Evolutionary conservation across 495 filamentous ascomycete genomes (phyloP), one percentile per base, ranked within the genome.

Genomic region (Penicillium coprophilum): DNA sequence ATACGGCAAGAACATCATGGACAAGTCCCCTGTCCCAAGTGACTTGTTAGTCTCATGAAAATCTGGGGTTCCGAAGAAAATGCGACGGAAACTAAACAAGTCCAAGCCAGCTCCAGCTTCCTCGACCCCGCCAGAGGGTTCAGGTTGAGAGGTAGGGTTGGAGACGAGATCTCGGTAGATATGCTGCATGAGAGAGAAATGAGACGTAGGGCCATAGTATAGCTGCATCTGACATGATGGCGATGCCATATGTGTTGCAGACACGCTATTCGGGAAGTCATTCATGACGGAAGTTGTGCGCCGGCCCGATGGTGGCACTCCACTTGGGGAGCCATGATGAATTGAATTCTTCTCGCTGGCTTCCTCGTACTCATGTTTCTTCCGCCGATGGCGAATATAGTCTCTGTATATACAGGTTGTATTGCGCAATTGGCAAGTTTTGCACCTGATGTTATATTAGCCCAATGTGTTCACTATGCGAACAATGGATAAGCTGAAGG

Each of bases 151-250:
- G 1, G 62, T 55, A n/a, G 64, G 65, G 34, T 70, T 59, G 8
- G 68, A 61, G 19, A 73, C 58, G 11, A 78, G 58, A 39, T 72
- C 73, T 8, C 72, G 62, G 48, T 79, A 76, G 31, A 78, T 65
- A 36, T 77, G 68, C 41, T 77, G 73, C 68, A 78, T 75, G 0
- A 79, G 69, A 2, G 75, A 62, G 52, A 79, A 79, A 51, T 77
- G 72, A 5, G 76, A 78, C 0, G 74, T 72, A 0, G 75, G 71
- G 0, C 76, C 76, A 68, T 79, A 79, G 56, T 77, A 79, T 3
- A 79, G 59, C 47, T 77, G 75, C 34, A 78, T 68, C 50, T 69
- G 66, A 53, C 72, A 77, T 23, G 73, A 78, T 3, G 75, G 68
- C 2, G 73, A 75, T n/a, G 71, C 63, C 70, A 75, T 72, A 48